A percentile compares a stretch with the other conserved stretches of the same genome.
These are phyloP conservation scores for Boletus hoseneyae DNA, from an alignment of 1,284 basidiomycete genomes.

Conservation along the genomic window DNA sequence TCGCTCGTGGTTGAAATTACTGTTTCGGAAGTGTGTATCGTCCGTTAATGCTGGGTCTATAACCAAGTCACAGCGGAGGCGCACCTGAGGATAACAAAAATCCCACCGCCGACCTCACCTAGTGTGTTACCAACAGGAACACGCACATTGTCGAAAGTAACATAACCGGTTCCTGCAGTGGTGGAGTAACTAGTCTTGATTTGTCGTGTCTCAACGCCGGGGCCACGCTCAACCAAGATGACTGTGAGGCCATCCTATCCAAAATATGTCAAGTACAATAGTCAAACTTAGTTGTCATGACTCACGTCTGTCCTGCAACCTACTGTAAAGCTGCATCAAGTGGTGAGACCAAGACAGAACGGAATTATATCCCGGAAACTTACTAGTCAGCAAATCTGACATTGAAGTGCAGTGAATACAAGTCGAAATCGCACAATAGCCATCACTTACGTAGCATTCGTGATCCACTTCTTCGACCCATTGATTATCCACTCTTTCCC, in stretches of 20 bases:
- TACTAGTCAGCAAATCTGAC: constrained; percentile 56
- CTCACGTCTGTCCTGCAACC: constrained; percentile 63
- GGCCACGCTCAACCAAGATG: constrained; percentile 70
- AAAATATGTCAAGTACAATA: constrained; percentile 1
- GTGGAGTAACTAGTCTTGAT: constrained; percentile 77
- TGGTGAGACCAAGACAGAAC: neutral
- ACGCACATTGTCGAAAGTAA: constrained; percentile 81
- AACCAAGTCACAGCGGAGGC: neutral
- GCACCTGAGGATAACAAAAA: constrained; percentile 59
- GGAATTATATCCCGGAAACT: constrained; percentile 6
- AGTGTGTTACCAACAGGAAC: constrained; percentile 79
- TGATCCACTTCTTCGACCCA: constrained; percentile 83
- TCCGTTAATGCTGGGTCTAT: neutral
- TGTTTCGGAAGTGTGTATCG: constrained; percentile 16
- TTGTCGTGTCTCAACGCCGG: constrained; percentile 72
- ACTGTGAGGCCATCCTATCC: constrained; percentile 44
- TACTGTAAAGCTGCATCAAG: constrained; percentile 51
- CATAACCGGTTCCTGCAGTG: constrained; percentile 71
- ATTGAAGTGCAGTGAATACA: constrained; percentile 3
- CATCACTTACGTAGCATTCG: constrained; percentile 60
- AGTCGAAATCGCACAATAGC: neutral
- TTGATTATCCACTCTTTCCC: constrained; percentile 85
- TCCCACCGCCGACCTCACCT: constrained; percentile 76
- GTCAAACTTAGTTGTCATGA: neutral
- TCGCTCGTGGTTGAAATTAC: constrained; percentile 64